Evolutionary conservation across 495 filamentous ascomycete genomes (phyloP).

Genomic region (Bathelium albidoporum): DNA sequence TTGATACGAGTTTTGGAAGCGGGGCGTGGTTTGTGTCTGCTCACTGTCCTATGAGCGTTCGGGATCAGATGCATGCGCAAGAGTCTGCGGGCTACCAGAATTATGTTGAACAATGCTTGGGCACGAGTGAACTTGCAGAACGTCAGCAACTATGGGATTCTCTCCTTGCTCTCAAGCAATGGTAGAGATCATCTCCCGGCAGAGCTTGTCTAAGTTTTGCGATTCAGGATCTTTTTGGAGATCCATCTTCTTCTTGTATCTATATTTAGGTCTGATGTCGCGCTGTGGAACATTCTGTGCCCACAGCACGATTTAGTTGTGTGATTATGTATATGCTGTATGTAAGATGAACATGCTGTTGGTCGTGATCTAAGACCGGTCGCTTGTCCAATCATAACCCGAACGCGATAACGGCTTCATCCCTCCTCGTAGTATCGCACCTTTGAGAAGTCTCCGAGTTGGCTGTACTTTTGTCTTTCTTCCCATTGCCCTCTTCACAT

Average conservation of each 20-base stretch:
- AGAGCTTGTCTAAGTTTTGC: not conserved
- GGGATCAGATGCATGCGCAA: not conserved
- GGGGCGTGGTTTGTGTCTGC: slow-evolving; percentile 66
- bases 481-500: too few species aligned
- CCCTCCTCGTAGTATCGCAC: too few species aligned
- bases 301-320: not conserved
- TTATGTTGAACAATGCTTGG: not conserved
- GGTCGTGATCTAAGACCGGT: too few species aligned
- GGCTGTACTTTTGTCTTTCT: too few species aligned
- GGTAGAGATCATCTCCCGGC: not conserved
- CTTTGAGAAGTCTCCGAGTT: too few species aligned
- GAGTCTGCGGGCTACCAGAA: not conserved
- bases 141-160: not conserved
- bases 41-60: slow-evolving; percentile 44
- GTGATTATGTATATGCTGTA: not conserved
- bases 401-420: too few species aligned
- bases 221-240: not conserved
- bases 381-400: too few species aligned
- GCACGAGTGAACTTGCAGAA: not conserved
- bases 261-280: not conserved
- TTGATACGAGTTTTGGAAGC: slow-evolving; percentile 56
- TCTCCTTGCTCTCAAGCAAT: not conserved
- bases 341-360: not conserved
- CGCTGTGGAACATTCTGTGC: not conserved
- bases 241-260: not conserved